phyloP scores from a whole-genome alignment of 805 yeast genomes.

The Zygosaccharomyces gambellarensis region DNA sequence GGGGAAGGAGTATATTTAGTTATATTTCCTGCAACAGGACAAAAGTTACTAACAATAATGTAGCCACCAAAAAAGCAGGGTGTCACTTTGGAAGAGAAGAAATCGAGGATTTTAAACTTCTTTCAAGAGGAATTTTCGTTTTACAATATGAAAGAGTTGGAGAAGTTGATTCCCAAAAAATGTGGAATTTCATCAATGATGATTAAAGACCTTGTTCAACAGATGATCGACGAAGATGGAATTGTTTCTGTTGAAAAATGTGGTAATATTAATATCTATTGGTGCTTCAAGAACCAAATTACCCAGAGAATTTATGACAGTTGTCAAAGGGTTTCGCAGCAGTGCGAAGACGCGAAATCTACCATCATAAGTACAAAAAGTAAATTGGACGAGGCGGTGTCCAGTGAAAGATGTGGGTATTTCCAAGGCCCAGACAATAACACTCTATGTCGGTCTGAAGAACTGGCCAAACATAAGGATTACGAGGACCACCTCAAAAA shows the following conservation, averaged over 20 bases:
- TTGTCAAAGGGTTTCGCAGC: slow-evolving; percentile 7
- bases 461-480: slow-evolving; percentile 9
- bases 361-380: slow-evolving; percentile 15
- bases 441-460: slow-evolving; percentile 12
- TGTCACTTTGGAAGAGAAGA: slow-evolving; percentile 38
- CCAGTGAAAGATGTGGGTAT: slow-evolving; percentile 7
- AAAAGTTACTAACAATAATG: background rate
- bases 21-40: no score
- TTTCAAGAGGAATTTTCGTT: slow-evolving; percentile 39
- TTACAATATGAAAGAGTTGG: slow-evolving; percentile 49
- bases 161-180: slow-evolving; percentile 41
- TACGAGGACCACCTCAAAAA: slow-evolving; percentile 8
- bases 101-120: slow-evolving; percentile 36
- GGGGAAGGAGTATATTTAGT: no score
- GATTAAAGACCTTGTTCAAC: slow-evolving; percentile 46
- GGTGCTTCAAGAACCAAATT: slow-evolving; percentile 39
- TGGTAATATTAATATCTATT: slow-evolving; percentile 48
- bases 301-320: slow-evolving; percentile 13
- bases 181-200: slow-evolving; percentile 50
- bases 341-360: slow-evolving; percentile 12
- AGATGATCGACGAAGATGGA: slow-evolving; percentile 45
- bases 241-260: slow-evolving; percentile 49
- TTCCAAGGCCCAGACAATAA: slow-evolving; percentile 7
- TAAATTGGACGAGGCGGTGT: slow-evolving; percentile 6
- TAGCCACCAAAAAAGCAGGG: slow-evolving; percentile 34